A percentile compares a stretch with the other conserved stretches of the same genome.
Conservation (phyloP, 2,329 filamentous ascomycete genomes). For the Pestalotiopsis sp. region DNA sequence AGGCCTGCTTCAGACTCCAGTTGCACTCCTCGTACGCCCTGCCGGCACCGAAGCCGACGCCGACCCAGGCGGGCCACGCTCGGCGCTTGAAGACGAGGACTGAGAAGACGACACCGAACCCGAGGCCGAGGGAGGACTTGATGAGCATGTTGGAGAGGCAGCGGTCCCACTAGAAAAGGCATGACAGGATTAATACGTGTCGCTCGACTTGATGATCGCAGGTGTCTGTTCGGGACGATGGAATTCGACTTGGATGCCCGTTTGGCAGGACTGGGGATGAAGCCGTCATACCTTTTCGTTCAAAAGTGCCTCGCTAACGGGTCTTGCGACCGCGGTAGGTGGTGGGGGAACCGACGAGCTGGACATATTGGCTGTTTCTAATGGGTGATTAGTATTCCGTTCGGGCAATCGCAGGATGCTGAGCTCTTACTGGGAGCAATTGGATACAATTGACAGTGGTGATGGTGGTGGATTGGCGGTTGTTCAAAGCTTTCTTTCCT, state of each 20-base stretch:
- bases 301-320: slow-evolving; percentile 95
- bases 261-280: neutral
- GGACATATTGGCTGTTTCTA: slow-evolving; percentile 47
- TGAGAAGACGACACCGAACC: slow-evolving; percentile 98
- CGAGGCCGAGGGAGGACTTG: slow-evolving; percentile 92
- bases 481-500: slow-evolving; percentile 8
- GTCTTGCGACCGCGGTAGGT: slow-evolving; percentile 71
- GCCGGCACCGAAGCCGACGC: slow-evolving; percentile 92
- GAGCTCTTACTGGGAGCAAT: slow-evolving; percentile 13
- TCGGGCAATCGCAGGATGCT: slow-evolving; percentile 1
- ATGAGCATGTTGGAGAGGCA: slow-evolving; percentile 97
- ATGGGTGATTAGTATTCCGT: slow-evolving; percentile 14
- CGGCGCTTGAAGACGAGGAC: slow-evolving; percentile 97
- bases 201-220: neutral
- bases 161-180: slow-evolving; percentile 80
- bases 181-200: neutral
- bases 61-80: slow-evolving; percentile 96
- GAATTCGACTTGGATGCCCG: neutral
- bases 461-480: neutral
- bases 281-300: slow-evolving; percentile 85
- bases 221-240: neutral
- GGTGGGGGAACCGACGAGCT: slow-evolving; percentile 54
- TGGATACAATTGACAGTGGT: slow-evolving; percentile 14
- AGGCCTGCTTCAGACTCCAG: slow-evolving; percentile 68
- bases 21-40: slow-evolving; percentile 99